Evolutionary conservation across 116 monocot genomes (phyloP), one percentile per base, ranked within the genome.

Genomic region (Iris pallida): DNA sequence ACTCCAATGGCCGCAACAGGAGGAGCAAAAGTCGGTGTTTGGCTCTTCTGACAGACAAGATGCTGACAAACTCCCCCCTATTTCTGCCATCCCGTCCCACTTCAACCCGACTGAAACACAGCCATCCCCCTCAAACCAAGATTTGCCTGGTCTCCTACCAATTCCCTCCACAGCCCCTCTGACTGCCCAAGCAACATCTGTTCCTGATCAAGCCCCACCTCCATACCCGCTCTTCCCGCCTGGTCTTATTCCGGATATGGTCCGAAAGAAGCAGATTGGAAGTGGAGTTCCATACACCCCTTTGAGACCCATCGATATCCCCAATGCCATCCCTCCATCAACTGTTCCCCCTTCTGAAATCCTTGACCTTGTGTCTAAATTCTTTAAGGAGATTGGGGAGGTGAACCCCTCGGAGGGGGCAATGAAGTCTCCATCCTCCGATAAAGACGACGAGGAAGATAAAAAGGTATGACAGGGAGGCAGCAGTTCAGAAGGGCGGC

Each of bases 161-260:
- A 60, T 70, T 40, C 81, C 69, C 45, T 4, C 75, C 72, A n/a
- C 71, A 17, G 12, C 68, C 16, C 70, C 71, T 5, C 14, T 66
- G 45, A 14, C 64, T 53, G 62, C 71, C 6, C 85, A 77, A 58
- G 74, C 76, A 67, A 14, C 71, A 48, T 42, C n/a, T 68, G 53
- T 49, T 57, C 12, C 79, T 8, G 88, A 89, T 9, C 63, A 75
- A 63, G 47, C 66, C 14, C 78, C 91, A 10, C 91, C 95, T 12
- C 95, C 95, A n/a, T 96, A 96, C 64, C 95, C 95, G 0, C 73
- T 96, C 20, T 96, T 96, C 67, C 95, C 95, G 0, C 95, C 95
- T 4, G 95, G 95, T n/a, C 85, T 96, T 42, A 96, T 96, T 19
- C 95, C 95, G 5, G 95, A 91, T 53, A 96, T 96, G 95, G 95